Conservation (phyloP, 306 rosid genomes). For the Astragalus glycyphyllos region DNA sequence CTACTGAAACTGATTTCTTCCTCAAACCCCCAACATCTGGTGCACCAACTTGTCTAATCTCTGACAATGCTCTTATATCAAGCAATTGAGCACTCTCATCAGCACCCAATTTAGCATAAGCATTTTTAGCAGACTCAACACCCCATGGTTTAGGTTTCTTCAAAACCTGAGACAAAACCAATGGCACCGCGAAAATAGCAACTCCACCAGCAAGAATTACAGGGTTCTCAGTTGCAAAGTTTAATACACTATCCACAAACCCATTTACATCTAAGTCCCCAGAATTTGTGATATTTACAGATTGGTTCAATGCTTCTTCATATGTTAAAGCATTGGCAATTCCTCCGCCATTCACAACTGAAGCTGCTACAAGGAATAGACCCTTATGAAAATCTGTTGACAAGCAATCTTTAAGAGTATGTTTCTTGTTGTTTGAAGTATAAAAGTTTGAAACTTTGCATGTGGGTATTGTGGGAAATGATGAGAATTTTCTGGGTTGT, state of each 20-base stretch:
- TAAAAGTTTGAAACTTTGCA: conserved; percentile 57
- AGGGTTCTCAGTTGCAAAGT: conserved; percentile 78
- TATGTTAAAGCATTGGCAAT: conserved; percentile 74
- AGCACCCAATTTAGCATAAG: conserved; percentile 78
- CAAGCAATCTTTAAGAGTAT: conserved; percentile 38
- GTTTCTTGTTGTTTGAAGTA: conserved; percentile 39
- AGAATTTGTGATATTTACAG: conserved; percentile 39
- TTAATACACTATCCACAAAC: conserved; percentile 55
- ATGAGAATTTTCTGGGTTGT: conserved; percentile 61
- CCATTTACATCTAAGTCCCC: conserved; percentile 63
- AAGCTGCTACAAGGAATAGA: conserved; percentile 61
- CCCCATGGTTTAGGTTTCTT: conserved; percentile 85
- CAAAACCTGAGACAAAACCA: conserved; percentile 75
- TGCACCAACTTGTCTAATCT: conserved; percentile 70
- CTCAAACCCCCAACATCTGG: conserved; percentile 76
- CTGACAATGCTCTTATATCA: conserved; percentile 78
- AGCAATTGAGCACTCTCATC: conserved; percentile 76
- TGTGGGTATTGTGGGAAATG: conserved; percentile 46
- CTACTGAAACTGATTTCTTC: conserved; percentile 71
- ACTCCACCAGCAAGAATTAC: conserved; percentile 73
- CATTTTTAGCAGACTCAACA: conserved; percentile 82
- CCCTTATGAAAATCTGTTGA: conserved; percentile 58
- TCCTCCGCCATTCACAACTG: conserved; percentile 59
- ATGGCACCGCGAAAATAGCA: conserved; percentile 74
- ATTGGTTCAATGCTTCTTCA: conserved; percentile 73